A percentile compares a stretch with the other conserved stretches of the same genome.
These are phyloP conservation scores for Amanita jacksonii DNA, from an alignment of 768 basidiomycete species.

Conservation along the genomic window DNA sequence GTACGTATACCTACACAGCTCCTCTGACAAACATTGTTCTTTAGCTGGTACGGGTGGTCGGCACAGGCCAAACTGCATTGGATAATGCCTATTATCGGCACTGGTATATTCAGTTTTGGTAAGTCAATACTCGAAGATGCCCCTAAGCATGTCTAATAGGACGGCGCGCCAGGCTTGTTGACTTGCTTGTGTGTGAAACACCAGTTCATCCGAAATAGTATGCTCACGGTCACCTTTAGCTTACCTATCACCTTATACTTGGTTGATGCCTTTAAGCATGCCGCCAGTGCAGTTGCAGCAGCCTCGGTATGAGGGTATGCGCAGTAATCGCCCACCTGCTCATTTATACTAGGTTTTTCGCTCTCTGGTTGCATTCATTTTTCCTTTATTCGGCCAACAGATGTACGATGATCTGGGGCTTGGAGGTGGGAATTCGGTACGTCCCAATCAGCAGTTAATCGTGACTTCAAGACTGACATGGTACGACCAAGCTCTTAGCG, in stretches of 20 bases:
- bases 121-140: conserved; percentile 1
- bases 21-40: conserved; percentile 9
- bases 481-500: conserved; percentile 32
- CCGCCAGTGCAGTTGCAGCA: conserved; percentile 61
- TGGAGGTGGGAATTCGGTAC: conserved; percentile 57
- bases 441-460: conserved; percentile 8
- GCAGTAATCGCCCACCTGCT: background rate
- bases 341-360: conserved; percentile 30
- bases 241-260: conserved; percentile 63
- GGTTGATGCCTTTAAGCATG: conserved; percentile 61
- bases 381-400: conserved; percentile 42
- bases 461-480: background rate
- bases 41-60: conserved; percentile 77
- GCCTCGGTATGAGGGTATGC: conserved; percentile 34
- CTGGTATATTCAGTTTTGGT: conserved; percentile 53
- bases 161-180: conserved; percentile 35
- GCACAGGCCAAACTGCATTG: conserved; percentile 56
- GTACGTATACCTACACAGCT: conserved; percentile 15
- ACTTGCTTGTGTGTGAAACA: conserved; percentile 42
- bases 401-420: conserved; percentile 55
- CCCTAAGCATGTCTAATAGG: background rate
- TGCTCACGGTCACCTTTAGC: conserved; percentile 21
- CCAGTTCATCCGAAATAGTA: background rate
- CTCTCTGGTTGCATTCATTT: conserved; percentile 36
- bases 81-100: conserved; percentile 69